These are phyloP conservation scores for Plasmodium knowlesi DNA, from an alignment of 169 alveolate species.

Conservation along the genomic window DNA sequence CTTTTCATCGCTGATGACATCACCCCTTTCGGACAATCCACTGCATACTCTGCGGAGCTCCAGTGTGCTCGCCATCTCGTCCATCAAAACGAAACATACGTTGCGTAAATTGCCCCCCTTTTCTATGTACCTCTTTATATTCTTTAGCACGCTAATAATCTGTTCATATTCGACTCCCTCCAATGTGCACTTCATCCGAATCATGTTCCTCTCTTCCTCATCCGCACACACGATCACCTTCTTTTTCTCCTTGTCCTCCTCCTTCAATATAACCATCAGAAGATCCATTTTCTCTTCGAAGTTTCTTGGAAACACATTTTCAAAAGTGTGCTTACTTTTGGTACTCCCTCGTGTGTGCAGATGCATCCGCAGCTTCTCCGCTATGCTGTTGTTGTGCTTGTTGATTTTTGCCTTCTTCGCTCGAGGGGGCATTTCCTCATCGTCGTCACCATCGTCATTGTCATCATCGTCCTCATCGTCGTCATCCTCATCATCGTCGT, in stretches of 20 bases:
- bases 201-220: slow-evolving; percentile 38
- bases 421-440: neutral
- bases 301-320: neutral
- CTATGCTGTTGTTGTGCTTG: neutral
- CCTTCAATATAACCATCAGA: slow-evolving; percentile 20
- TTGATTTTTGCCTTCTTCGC: slow-evolving; percentile 38
- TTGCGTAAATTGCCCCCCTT: neutral
- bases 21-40: slow-evolving; percentile 10
- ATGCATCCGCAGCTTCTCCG: neutral
- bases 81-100: slow-evolving; percentile 24
- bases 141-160: slow-evolving; percentile 9
- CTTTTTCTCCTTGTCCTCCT: neutral
- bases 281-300: slow-evolving; percentile 40
- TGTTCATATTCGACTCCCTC: slow-evolving; percentile 52
- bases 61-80: slow-evolving; percentile 40
- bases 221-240: slow-evolving; percentile 37
- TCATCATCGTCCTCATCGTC: neutral
- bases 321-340: slow-evolving; percentile 18
- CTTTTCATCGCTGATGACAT: neutral
- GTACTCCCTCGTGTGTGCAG: neutral
- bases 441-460: neutral
- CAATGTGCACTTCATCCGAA: slow-evolving; percentile 44
- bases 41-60: slow-evolving; percentile 35
- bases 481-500: neutral
- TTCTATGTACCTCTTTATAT: slow-evolving; percentile 21